Evolutionary conservation across 1,139 yeast species (phyloP).

Genomic region (Scheffersomyces segobiensis): DNA sequence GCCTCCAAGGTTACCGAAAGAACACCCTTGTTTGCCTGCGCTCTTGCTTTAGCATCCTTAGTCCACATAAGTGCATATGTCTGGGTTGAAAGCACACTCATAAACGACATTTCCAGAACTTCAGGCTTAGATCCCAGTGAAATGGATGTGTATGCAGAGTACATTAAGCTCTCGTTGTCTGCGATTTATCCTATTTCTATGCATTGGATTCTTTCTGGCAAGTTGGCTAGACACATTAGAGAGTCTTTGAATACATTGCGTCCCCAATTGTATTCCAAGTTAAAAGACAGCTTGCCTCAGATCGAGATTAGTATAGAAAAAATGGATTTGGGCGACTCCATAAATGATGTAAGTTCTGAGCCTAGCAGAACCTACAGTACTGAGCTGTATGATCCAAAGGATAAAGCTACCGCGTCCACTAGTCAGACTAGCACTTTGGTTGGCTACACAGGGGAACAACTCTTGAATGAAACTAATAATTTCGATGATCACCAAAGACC

Average conservation of each 20-base stretch:
- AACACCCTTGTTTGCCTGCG: conserved; percentile 52
- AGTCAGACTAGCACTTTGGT: background rate
- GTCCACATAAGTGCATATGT: conserved; percentile 52
- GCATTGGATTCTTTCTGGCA: conserved; percentile 51
- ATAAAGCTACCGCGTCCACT: background rate
- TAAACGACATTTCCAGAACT: background rate
- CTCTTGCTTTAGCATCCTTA: conserved; percentile 49
- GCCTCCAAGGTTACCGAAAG: conserved; percentile 40
- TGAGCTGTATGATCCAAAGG: background rate
- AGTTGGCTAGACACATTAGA: conserved; percentile 43
- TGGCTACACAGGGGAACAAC: background rate
- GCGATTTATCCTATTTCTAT: conserved; percentile 47
- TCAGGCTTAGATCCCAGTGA: conserved; percentile 27
- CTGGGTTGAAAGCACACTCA: conserved; percentile 36
- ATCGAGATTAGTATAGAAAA: conserved; percentile 6
- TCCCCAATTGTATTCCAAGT: conserved; percentile 26
- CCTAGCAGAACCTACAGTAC: background rate
- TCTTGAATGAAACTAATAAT: background rate
- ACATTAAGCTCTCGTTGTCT: conserved; percentile 45
- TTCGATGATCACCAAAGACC: background rate
- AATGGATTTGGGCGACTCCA: background rate
- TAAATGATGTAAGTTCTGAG: background rate
- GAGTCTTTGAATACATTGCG: conserved; percentile 34
- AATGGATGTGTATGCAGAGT: conserved; percentile 44
- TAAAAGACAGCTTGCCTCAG: conserved; percentile 19